Evolutionary conservation across 176 grass and related monocot species (phyloP), one percentile per base, ranked within the genome.

Genomic region (Lolium multiflorum): DNA sequence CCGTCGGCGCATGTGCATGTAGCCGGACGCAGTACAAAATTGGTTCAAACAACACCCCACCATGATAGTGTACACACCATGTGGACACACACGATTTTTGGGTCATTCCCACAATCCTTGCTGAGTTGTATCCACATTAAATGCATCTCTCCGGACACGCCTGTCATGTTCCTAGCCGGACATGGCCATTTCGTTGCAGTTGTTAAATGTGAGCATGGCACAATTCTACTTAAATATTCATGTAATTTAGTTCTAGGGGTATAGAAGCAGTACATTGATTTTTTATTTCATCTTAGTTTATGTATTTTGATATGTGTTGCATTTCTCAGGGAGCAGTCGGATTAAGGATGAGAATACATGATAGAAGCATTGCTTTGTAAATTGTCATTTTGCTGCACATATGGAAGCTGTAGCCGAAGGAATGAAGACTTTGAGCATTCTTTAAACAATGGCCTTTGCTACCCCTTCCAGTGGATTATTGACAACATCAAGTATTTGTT

Each of bases 331-430:
- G 96, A 86, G 93, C 91, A 83, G 96, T 98, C 69, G 91, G 90
- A 55, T 87, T 98, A 69, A 90, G 93, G 90, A 91, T 95, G 91
- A 91, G 90, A 92, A 94, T 98, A 92, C 90, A 91, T 74, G 88
- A 81, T 82, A 82, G 79, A 82, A 92, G 73, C 64, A 79, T 79
- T 94, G 93, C 83, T 98, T 98, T 92, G 82, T 95, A 89, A 98
- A 98, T 78, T 98, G 96, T 81, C 96, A 98, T 85, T 92, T 98
- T 55, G 93, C 96, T 95, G 91, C 93, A 70, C 96, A 98, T 87
- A 88, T 95, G 90, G 96, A 98, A 81, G 93, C 89, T 86, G 88
- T 70, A 91, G 68, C 85, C 94, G 88, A 70, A 77, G 93, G 26
- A 98, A 98, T 84, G 96, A 95, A 89, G 93, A 98, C 76, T 98